Evolutionary conservation across 768 basidiomycete genomes (phyloP).

Genomic region (Termitomyces sp.): DNA sequence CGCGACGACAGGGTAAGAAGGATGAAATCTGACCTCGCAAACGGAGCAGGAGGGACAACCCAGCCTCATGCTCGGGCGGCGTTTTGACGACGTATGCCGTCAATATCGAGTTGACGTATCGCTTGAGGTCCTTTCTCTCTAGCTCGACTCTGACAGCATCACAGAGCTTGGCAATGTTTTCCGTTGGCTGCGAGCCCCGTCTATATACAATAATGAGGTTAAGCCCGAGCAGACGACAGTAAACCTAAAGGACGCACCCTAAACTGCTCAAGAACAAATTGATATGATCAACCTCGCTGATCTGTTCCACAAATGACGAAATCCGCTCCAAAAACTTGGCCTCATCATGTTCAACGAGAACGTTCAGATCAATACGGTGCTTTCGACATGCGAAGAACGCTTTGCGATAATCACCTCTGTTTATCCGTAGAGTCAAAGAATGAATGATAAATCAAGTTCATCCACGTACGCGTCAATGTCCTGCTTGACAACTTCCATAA

Average conservation of each 20-base stretch:
- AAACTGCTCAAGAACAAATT: constrained; percentile 87
- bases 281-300: constrained; percentile 86
- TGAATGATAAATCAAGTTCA: background rate
- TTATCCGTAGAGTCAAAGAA: background rate
- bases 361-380: constrained; percentile 87
- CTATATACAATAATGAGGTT: constrained; percentile 35
- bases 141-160: constrained; percentile 71
- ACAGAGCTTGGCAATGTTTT: constrained; percentile 64
- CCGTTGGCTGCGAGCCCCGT: constrained; percentile 52
- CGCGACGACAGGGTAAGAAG: background rate
- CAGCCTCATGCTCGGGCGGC: constrained; percentile 89
- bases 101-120: constrained; percentile 86
- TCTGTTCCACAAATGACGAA: constrained; percentile 71
- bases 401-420: constrained; percentile 72
- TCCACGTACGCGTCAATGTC: constrained; percentile 67
- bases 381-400: constrained; percentile 91
- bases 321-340: constrained; percentile 59
- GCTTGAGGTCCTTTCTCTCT: constrained; percentile 63
- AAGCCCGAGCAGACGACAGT: background rate
- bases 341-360: constrained; percentile 82
- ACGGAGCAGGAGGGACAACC: constrained; percentile 64
- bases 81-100: constrained; percentile 91
- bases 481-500: constrained; percentile 75
- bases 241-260: constrained; percentile 45
- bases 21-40: constrained; percentile 58